A percentile compares a stretch with the other conserved stretches of the same genome.
These are phyloP conservation scores for Hymenoscyphus scutula DNA, from an alignment of 2,329 filamentous ascomycete genomes.

Conservation along the genomic window DNA sequence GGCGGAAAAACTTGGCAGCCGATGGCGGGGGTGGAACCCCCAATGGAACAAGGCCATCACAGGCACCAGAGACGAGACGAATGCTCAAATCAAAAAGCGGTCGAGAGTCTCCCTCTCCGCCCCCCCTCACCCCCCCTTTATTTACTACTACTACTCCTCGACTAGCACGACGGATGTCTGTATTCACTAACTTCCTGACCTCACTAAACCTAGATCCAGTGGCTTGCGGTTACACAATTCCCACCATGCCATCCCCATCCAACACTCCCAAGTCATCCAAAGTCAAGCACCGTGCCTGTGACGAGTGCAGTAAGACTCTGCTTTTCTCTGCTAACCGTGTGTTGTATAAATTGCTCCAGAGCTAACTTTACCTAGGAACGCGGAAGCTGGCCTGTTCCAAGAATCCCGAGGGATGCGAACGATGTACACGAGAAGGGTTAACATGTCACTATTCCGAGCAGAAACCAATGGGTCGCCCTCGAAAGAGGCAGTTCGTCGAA, in stretches of 20 bases:
- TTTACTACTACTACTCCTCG: background rate
- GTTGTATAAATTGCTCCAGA: no score
- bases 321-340: no score
- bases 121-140: background rate
- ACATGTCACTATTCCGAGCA: conserved; percentile 61
- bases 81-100: no score
- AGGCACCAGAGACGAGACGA: no score
- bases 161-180: conserved; percentile 5
- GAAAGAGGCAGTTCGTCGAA: conserved; percentile 49
- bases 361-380: conserved; percentile 45
- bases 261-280: conserved; percentile 19
- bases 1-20: background rate
- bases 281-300: conserved; percentile 60
- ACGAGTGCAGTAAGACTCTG: conserved; percentile 61
- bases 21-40: background rate
- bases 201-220: conserved; percentile 25
- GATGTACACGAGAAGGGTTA: conserved; percentile 57
- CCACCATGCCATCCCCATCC: conserved; percentile 20
- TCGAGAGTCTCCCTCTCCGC: no score
- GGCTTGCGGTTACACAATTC: conserved; percentile 15
- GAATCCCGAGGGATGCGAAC: conserved; percentile 56
- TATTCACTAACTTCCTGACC: conserved; percentile 19
- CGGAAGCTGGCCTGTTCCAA: conserved; percentile 66
- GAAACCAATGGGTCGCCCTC: conserved; percentile 64
- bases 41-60: no score